Conservation (phyloP, 352 stramenopile species). For the Pythium scleroteichum region DNA sequence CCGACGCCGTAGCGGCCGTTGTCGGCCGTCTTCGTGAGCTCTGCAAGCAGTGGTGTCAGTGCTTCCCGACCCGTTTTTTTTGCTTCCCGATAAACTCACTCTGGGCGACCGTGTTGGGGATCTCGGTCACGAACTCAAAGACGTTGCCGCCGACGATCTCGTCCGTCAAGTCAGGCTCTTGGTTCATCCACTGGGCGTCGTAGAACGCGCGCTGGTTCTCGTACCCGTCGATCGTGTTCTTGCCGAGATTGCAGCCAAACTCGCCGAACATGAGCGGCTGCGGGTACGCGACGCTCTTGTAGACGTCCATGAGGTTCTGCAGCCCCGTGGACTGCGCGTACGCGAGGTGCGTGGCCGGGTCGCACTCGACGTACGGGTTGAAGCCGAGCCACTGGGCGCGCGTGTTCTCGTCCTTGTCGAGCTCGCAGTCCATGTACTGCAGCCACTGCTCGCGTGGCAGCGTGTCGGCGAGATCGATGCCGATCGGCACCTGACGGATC, state of each 20-base stretch:
- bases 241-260: slow-evolving; percentile 47
- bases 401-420: slow-evolving; percentile 42
- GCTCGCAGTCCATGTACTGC: slow-evolving; percentile 52
- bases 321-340: slow-evolving; percentile 45
- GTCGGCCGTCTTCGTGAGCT: slow-evolving; percentile 36
- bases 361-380: slow-evolving; percentile 64
- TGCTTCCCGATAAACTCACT: not conserved
- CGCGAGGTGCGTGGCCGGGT: slow-evolving; percentile 35
- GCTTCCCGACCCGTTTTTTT: too few species aligned
- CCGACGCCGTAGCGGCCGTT: slow-evolving; percentile 43
- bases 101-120: slow-evolving; percentile 31
- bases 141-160: slow-evolving; percentile 31
- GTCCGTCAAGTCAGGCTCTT: slow-evolving; percentile 20
- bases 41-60: not conserved
- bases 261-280: slow-evolving; percentile 53
- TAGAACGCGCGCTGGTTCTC: slow-evolving; percentile 48
- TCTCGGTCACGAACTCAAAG: slow-evolving; percentile 44
- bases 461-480: slow-evolving; percentile 52
- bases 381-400: slow-evolving; percentile 50
- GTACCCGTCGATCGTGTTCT: slow-evolving; percentile 49
- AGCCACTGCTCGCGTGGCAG: slow-evolving; percentile 36
- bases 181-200: slow-evolving; percentile 48
- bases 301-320: slow-evolving; percentile 45
- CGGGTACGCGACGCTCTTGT: slow-evolving; percentile 35
- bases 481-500: slow-evolving; percentile 44